These are phyloP conservation scores for Colletotrichum musae DNA, from an alignment of 2,329 filamentous ascomycete genomes.

Conservation along the genomic window DNA sequence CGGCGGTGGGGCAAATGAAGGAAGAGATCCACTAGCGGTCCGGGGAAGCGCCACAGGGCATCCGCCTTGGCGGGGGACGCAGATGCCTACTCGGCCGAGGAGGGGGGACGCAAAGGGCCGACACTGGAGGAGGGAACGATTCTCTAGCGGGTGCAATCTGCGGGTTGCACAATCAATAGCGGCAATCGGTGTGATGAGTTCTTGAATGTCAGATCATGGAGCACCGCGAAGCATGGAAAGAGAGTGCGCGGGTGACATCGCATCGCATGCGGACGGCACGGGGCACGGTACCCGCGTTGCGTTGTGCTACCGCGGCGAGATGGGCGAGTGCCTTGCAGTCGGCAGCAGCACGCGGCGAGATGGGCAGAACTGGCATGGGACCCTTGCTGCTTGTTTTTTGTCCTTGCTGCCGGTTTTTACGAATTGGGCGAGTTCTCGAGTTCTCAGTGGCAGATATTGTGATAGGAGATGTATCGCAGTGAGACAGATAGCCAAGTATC, in stretches of 20 bases:
- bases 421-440: no score
- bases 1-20: background rate
- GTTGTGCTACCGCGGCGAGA: background rate
- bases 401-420: no score
- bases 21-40: constrained; percentile 18
- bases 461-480: background rate
- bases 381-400: no score
- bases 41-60: constrained; percentile 14
- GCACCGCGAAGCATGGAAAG: no score
- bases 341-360: no score
- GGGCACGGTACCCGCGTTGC: background rate
- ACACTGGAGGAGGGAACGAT: background rate
- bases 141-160: no score
- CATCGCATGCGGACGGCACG: background rate
- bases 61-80: constrained; percentile 22
- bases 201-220: background rate
- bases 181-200: background rate
- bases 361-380: no score
- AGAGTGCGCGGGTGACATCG: background rate
- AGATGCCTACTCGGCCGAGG: constrained; percentile 3
- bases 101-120: background rate
- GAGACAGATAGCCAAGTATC: background rate
- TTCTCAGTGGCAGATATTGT: background rate
- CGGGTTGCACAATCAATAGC: no score
- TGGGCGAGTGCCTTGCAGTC: background rate